phyloP scores from a whole-genome alignment of 2,329 filamentous ascomycete genomes.

The Eutypa lata region DNA sequence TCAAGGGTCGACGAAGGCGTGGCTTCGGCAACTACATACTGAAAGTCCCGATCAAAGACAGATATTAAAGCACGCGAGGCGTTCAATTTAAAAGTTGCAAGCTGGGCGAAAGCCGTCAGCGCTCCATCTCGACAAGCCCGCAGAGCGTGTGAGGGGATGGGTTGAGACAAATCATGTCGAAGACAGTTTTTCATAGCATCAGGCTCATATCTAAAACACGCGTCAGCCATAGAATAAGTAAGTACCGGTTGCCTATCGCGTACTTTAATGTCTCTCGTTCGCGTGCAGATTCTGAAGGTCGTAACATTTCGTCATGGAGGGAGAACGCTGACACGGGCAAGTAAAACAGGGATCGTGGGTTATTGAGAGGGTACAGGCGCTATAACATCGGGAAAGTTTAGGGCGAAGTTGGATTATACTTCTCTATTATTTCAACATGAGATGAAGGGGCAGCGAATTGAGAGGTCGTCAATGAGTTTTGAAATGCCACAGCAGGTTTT shows the following conservation, averaged over 20 bases:
- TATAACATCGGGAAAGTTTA: too few species aligned
- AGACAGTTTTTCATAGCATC: not conserved
- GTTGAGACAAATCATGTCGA: not conserved
- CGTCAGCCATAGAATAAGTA: not conserved
- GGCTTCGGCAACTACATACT: conserved; percentile 51
- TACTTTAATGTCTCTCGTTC: not conserved
- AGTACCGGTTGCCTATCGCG: not conserved
- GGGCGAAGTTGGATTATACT: too few species aligned
- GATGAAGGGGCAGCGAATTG: too few species aligned
- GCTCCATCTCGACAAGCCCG: conserved; percentile 25
- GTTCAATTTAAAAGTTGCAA: conserved; percentile 42
- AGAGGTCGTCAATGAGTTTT: too few species aligned
- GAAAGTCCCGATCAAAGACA: conserved; percentile 45
- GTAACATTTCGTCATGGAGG: not conserved
- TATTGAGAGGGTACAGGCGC: too few species aligned
- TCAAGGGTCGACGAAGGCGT: conserved; percentile 37
- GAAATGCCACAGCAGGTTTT: too few species aligned
- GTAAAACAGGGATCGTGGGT: too few species aligned
- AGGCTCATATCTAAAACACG: not conserved
- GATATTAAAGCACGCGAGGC: conserved; percentile 44
- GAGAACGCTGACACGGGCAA: too few species aligned
- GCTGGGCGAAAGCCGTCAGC: conserved; percentile 49
- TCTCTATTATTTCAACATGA: too few species aligned
- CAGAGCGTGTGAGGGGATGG: not conserved
- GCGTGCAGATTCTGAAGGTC: not conserved